Evolutionary conservation across 83 land plant species (phyloP), one percentile per base, ranked within the genome.

Genomic region (Picea abies): DNA sequence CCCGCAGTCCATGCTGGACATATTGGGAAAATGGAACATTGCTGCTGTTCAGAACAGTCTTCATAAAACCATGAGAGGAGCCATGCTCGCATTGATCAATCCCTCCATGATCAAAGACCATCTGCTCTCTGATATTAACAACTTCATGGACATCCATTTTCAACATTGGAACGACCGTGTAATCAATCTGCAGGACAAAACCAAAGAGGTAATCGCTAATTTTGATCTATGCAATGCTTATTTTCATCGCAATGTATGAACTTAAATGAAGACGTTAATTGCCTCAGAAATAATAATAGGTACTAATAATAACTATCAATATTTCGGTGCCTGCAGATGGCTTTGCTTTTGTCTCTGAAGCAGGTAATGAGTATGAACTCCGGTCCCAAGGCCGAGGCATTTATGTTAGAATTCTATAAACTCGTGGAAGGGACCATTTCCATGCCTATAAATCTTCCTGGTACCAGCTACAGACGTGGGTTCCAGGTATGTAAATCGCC

Each of bases 1-100:
- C 63, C 94, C 94, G 5, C 89, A 87, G 32, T 88, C 92, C 35
- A 32, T 32, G 35, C 35, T 32, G 1, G 1, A 1, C 35, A 84
- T 92, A 5, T 70, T 92, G 35, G 94, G 94, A 10, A 79, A 83
- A 79, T 85, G 84, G 80, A 92, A 92, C 84, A 87, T 92, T 82
- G 94, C 92, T 20, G 88, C 94, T 29, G 94, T 90, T 4, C 88
- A 82, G 62, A 92, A 89, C 19, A 41, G 80, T 12, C 79, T 86
- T 10, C 94, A 92, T 80, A 92, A 92, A 79, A n/a, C 85, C 79
- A 88, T 92, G 87, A 88, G 94, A 87, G 89, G 91, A 22, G 85
- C 90, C 35, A 35, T 90, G 80, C 83, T 92, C 17, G 62, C 85
- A 17, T 85, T 90, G 68, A 70, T 92, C 80, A 81, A 58, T 60